Evolutionary conservation across 2,329 filamentous ascomycete species (phyloP).

Genomic region (Zasmidium cellare): DNA sequence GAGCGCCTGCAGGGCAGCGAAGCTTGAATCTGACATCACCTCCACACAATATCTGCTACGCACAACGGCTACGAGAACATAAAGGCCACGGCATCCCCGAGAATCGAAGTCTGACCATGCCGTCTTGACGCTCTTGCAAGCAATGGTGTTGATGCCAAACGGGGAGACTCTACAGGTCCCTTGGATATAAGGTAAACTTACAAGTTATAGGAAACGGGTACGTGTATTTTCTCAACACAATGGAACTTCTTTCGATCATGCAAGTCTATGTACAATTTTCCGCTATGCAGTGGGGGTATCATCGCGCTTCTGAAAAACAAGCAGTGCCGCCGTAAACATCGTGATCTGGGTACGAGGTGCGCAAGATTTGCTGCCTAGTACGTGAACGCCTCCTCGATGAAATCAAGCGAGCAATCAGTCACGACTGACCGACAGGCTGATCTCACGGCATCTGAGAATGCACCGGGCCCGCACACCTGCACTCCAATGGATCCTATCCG

Average conservation of each 20-base stretch:
- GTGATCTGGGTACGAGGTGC: not conserved
- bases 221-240: not conserved
- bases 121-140: too few species aligned
- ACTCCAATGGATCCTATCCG: constrained; percentile 54
- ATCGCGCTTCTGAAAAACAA: constrained; percentile 2
- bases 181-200: too few species aligned
- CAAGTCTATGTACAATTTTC: constrained; percentile 1
- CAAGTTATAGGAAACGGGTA: too few species aligned
- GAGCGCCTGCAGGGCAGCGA: too few species aligned
- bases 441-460: constrained; percentile 63
- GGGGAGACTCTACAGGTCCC: too few species aligned
- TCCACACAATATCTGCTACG: too few species aligned
- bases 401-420: constrained; percentile 57
- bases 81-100: too few species aligned
- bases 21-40: too few species aligned
- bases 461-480: constrained; percentile 63
- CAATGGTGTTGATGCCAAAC: too few species aligned
- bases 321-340: constrained; percentile 5
- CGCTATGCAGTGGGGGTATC: constrained; percentile 7
- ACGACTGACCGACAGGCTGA: constrained; percentile 54
- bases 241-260: not conserved
- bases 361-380: constrained; percentile 3
- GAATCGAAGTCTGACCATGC: too few species aligned
- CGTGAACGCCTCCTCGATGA: constrained; percentile 66
- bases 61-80: too few species aligned